Base-by-base conservation (phyloP, 2,329 filamentous ascomycete species). In the Elsinoe arachidis region DNA sequence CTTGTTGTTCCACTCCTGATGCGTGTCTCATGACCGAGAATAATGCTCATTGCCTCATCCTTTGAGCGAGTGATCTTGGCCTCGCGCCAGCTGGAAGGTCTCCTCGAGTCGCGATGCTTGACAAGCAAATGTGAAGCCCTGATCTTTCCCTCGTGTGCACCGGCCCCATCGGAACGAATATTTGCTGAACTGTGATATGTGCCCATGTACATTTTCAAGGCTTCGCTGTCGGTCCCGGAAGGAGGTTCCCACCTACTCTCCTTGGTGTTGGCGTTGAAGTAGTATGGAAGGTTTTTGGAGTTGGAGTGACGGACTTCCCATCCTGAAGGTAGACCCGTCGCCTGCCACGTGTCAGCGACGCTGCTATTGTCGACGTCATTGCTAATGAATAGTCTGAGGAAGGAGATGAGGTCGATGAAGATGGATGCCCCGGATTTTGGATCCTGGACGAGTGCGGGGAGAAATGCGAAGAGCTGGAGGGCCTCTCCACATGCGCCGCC, bases 291-390 rank as follows among this genome's bases (percentile, higher is more conserved):
- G 76, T 95, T 95, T 79, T 96, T 97, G 74, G 90, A 95, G 78
- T 96, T 95, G 73, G 90, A 96, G 77, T 95, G 90, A 72, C 93
- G 90, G 69, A 99, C 90, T 77, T 97, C 93, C 91, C 92, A 96
- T 72, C 85, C 84, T 52, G 83, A 73, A 61, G 91, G 91, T 62
- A 96, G 83, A 71, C 92, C 92, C 65, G 86, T 85, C 58, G 60
- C 60, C 60, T 61, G 47, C 15, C 33, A 34, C 19, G 41, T 38
- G 54, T 47, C 43, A 56, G 39, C 33, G 33, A 33, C 43, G 23
- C 17, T 39, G 21, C 41, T 37, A 44, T 44, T 21, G 19, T 39
- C 33, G 19, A 37, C 23, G 53, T 55, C 53, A 46, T 43, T 11
- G 35, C 37, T 17, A 55, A 19, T 10, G 37, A 10, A 38, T 39